Base-by-base conservation (phyloP, 345 rosid species). In the Sonneratia alba region DNA sequence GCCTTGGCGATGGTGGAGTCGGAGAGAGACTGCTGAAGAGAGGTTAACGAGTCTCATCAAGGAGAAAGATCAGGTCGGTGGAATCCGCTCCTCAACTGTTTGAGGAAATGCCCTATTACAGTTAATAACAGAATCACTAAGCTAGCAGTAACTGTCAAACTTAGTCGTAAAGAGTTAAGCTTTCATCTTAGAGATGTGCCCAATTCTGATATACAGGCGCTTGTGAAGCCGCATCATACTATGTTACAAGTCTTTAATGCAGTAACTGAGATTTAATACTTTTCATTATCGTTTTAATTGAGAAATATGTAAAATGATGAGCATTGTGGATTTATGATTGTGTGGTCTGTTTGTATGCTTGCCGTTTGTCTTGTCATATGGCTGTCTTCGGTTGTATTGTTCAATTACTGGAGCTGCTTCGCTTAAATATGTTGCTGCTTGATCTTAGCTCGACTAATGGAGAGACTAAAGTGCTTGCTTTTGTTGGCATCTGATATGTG, bases 21-120 rank as follows among this genome's bases (percentile, higher is more conserved):
- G 18, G 42, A 73, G 76, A 15, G 51, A 24, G 57, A 40, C 43
- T 4, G 63, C 21, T 55, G 76, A 67, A 42, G 67, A 27, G 59
- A 57, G 42, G 63, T 19, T 75, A 51, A n/a, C 36, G 66, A 66
- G 49, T 61, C n/a, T 27, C 49, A 48, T 75, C 56, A 70, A 56
- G 40, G 78, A 70, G 53, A 67, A 66, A 65, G 73, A 75, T 43
- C 69, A 75, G 78, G 78, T 74, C 9, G 14, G 72, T 74, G 6
- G 37, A 27, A 43, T 5, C 27, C 27, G 19, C 59, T 27, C 21
- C n/a, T 3, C 4, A 68, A 74, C 56, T 74, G 76, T 68, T 74
- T 67, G 71, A 38, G 47, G 40, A 74, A 74, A 68, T 74, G 32
- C 72, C 43, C 36, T 27, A 5, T 43, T 24, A 59, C 53, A 70